A percentile compares a stretch with the other conserved stretches of the same genome.
Evolutionary conservation across 192 early-diverging fungal genomes (phyloP).

Genomic region (Umbelopsis sp.): DNA sequence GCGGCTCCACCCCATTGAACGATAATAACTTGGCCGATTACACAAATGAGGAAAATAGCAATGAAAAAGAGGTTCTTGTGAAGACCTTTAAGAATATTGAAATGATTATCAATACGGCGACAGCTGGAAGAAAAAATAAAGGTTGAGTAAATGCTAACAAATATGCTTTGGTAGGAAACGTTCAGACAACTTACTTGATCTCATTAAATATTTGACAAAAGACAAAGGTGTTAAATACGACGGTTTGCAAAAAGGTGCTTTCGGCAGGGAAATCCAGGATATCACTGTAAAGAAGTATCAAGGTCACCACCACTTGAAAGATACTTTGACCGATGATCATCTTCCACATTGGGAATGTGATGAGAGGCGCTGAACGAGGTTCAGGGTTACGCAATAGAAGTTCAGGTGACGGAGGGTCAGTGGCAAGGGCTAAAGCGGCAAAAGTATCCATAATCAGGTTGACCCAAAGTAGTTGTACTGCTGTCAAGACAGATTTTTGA

Average conservation of each 20-base stretch:
- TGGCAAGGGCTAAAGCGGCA: slow-evolving; percentile 95
- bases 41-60: slow-evolving; percentile 73
- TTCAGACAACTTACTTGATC: slow-evolving; percentile 82
- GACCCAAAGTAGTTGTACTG: slow-evolving; percentile 97
- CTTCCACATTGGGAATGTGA: slow-evolving; percentile 93
- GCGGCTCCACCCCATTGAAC: slow-evolving; percentile 86
- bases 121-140: slow-evolving; percentile 45
- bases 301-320: slow-evolving; percentile 83
- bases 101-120: slow-evolving; percentile 69
- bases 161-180: too few relatives aligned
- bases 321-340: slow-evolving; percentile 92
- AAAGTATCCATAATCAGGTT: slow-evolving; percentile 99
- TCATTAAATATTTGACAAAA: slow-evolving; percentile 91
- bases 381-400: slow-evolving; percentile 88
- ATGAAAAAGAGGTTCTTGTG: slow-evolving; percentile 80
- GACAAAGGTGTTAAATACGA: slow-evolving; percentile 94
- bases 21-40: slow-evolving; percentile 84
- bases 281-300: slow-evolving; percentile 72
- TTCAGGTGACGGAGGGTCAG: slow-evolving; percentile 87
- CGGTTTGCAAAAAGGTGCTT: slow-evolving; percentile 56
- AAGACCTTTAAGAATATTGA: slow-evolving; percentile 90
- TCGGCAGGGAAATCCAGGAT: slow-evolving; percentile 55
- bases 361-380: slow-evolving; percentile 76
- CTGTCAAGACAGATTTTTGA: slow-evolving; percentile 86
- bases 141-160: neutral